phyloP scores from a whole-genome alignment of 345 rosid species.

The Anastatica hierochuntica region DNA sequence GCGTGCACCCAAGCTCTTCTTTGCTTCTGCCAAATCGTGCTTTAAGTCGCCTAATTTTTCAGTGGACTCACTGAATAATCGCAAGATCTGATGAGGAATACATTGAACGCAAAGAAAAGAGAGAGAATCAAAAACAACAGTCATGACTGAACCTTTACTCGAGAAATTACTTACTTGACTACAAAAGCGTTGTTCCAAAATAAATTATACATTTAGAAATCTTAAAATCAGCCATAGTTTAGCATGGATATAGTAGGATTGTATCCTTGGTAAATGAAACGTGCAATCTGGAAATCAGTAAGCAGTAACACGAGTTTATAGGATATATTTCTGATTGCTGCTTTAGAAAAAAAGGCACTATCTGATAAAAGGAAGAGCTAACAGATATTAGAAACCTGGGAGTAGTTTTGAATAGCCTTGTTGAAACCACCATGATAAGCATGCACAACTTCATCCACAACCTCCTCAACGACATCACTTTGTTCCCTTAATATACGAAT shows the following conservation, averaged over 20 bases:
- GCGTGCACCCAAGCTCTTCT: conserved; percentile 70
- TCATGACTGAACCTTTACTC: conserved; percentile 3
- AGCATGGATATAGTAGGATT: neutral
- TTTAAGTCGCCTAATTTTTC: conserved; percentile 59
- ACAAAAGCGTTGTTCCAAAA: neutral
- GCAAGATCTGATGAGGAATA: conserved; percentile 61
- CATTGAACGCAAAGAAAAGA: neutral
- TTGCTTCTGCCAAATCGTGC: conserved; percentile 87
- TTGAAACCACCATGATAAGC: conserved; percentile 95
- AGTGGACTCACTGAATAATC: conserved; percentile 90
- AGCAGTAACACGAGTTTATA: neutral
- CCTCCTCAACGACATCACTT: conserved; percentile 91
- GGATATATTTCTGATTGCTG: neutral
- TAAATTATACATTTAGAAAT: neutral
- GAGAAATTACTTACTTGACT: neutral
- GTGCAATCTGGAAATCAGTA: neutral
- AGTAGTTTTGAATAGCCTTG: conserved; percentile 97
- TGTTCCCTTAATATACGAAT: conserved; percentile 68
- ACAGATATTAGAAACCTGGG: conserved; percentile 53
- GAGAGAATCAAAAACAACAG: conserved; percentile 10
- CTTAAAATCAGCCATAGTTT: neutral
- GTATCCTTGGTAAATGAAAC: neutral
- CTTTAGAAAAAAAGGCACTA: neutral
- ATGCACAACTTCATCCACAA: conserved; percentile 99
- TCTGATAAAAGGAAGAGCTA: conserved; percentile 3